Base-by-base conservation (phyloP, 2,329 filamentous ascomycete genomes). In the Thermoascus crustaceus region DNA sequence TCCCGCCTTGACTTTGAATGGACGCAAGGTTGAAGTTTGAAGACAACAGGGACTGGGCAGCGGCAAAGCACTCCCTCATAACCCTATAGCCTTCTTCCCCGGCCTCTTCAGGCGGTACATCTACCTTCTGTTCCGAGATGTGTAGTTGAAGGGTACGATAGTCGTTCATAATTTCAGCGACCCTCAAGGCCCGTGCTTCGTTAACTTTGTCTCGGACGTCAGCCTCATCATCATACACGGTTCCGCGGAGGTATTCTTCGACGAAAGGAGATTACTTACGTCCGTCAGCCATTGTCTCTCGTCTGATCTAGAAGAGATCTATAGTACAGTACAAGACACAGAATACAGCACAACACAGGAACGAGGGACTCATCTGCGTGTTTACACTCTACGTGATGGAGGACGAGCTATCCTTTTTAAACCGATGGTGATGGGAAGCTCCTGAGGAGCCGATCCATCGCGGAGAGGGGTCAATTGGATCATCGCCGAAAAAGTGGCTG, bases 151-250 rank as follows among this genome's bases (percentile, higher is more conserved):
- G 59, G 37, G 73, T 75, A 35, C 75, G 73, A 52, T 76, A 80
- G 59, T 80, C 76, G 43, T 70, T 71, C 63, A 80, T 75, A 52
- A 80, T 69, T 56, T 80, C 76, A 30, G 74, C 66, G 45, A 80
- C 61, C 46, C 76, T 71, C 54, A 80, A 64, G 32, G 76, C 76
- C 50, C 76, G 73, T 39, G 73, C 74, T 53, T 78, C 69, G 52
- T 80, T 80, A 47, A 78, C 76, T 80, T 53, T 39, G 17, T n/a
- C n/a, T n/a, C n/a, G n/a, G n/a, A n/a, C n/a, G n/a, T n/a, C n/a
- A n/a, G n/a, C n/a, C n/a, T n/a, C n/a, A n/a, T n/a, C n/a, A n/a
- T n/a, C n/a, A n/a, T n/a, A n/a, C n/a, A n/a, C n/a, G 20, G 16
- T 33, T 13, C 16, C 13, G 19, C 3, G 32, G 17, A 24, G 22